phyloP scores from a whole-genome alignment of 139 green algal genomes.

The Closterium sp. region DNA sequence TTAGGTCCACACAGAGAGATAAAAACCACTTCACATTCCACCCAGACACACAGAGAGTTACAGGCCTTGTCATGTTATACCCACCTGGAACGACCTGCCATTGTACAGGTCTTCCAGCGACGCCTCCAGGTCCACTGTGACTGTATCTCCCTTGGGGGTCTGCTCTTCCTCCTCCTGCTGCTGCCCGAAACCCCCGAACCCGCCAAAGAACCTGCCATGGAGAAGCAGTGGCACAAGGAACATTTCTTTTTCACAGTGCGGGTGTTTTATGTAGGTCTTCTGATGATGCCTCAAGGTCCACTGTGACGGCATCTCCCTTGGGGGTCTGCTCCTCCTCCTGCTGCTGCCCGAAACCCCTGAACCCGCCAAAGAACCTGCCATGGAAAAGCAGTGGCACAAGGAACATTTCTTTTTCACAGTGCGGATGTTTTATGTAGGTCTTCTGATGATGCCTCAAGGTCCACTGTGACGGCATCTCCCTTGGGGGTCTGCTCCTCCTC shows the following conservation, averaged over 20 bases:
- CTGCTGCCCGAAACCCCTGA: slow-evolving; percentile 58
- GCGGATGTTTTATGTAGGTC: too few species aligned
- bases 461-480: slow-evolving; percentile 79
- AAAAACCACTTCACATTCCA: too few species aligned
- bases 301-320: slow-evolving; percentile 79
- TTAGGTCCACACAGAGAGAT: slow-evolving; percentile 71
- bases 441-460: slow-evolving; percentile 79
- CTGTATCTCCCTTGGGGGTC: slow-evolving; percentile 77
- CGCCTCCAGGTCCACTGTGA: slow-evolving; percentile 81
- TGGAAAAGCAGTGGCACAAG: too few species aligned
- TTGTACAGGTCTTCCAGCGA: slow-evolving; percentile 90
- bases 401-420: too few species aligned
- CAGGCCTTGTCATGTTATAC: background rate
- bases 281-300: slow-evolving; percentile 82
- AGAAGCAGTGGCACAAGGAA: too few species aligned
- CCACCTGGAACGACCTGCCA: slow-evolving; percentile 67
- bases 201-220: slow-evolving; percentile 72
- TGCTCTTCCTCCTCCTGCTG: slow-evolving; percentile 77
- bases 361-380: slow-evolving; percentile 73
- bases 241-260: too few species aligned
- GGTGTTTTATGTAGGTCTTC: too few species aligned
- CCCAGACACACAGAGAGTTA: background rate
- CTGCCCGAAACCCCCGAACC: slow-evolving; percentile 58
- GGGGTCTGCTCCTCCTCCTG: slow-evolving; percentile 78
- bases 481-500: slow-evolving; percentile 82